A percentile compares a stretch with the other conserved stretches of the same genome.
Evolutionary conservation across 352 stramenopile species (phyloP).

Genomic region (Globisporangium carolinianum): DNA sequence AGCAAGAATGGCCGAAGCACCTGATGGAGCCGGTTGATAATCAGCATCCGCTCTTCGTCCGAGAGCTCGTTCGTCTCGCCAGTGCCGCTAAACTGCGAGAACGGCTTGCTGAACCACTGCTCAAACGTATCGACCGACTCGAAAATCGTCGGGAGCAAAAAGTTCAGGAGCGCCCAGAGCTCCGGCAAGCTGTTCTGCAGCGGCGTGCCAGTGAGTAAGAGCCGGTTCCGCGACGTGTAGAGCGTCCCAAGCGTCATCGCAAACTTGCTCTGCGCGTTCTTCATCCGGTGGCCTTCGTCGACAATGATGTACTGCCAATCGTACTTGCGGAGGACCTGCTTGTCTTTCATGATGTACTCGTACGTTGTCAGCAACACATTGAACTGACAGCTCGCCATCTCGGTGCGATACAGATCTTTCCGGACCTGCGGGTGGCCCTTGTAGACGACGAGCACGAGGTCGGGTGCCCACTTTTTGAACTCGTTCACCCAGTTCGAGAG

Average conservation of each 20-base stretch:
- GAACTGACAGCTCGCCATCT: conserved; percentile 85
- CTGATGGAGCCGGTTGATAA: conserved; percentile 84
- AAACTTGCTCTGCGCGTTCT: conserved; percentile 89
- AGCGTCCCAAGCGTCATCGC: conserved; percentile 78
- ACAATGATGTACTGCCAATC: conserved; percentile 93
- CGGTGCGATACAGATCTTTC: conserved; percentile 73
- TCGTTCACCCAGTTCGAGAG: conserved; percentile 94
- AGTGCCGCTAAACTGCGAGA: conserved; percentile 71
- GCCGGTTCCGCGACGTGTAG: conserved; percentile 80
- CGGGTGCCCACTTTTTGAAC: conserved; percentile 91
- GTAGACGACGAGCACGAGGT: conserved; percentile 98
- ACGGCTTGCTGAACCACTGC: conserved; percentile 87
- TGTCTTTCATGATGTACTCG: conserved; percentile 92
- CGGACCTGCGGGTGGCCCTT: conserved; percentile 73
- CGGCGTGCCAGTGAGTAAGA: conserved; percentile 98
- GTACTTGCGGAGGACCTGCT: conserved; percentile 83
- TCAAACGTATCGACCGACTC: conserved; percentile 87
- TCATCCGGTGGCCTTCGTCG: conserved; percentile 93
- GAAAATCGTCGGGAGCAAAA: conserved; percentile 90
- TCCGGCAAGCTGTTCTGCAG: conserved; percentile 97
- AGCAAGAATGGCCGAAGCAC: conserved; percentile 82
- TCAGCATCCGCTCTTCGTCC: conserved; percentile 85
- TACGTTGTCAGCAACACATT: conserved; percentile 94
- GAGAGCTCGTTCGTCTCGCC: conserved; percentile 78
- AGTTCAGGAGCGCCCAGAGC: conserved; percentile 90